Conservation (phyloP, 2,329 filamentous ascomycete genomes). For the Pyricularia pennisetigena region DNA sequence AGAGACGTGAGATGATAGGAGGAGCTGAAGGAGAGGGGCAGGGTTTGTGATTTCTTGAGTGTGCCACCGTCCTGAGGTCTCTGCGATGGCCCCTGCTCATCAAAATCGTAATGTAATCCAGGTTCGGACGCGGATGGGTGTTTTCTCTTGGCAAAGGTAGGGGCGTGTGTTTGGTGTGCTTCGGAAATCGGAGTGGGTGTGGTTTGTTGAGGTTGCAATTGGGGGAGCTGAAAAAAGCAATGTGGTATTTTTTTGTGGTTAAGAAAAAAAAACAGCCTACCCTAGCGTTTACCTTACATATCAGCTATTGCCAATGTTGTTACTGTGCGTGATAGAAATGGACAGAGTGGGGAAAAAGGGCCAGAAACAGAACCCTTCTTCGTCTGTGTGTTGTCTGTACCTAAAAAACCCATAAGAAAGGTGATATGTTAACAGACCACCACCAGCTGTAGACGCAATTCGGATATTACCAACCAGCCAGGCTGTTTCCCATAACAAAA, state of each 20-base stretch:
- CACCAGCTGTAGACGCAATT: too few species aligned
- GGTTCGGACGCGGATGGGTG: neutral
- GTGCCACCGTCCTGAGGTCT: neutral
- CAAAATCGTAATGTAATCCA: neutral
- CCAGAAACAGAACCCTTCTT: neutral
- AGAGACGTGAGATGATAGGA: slow-evolving; percentile 4
- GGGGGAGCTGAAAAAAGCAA: neutral
- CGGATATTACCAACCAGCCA: neutral
- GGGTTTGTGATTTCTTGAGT: neutral
- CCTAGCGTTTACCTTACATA: neutral
- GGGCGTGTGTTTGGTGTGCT: neutral
- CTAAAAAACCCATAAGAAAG: neutral
- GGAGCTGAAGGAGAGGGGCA: slow-evolving; percentile 2
- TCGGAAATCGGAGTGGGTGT: neutral
- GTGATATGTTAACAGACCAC: neutral
- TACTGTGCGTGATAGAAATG: neutral
- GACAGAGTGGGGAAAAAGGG: neutral
- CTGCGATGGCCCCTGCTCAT: neutral
- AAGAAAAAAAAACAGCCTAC: too few species aligned
- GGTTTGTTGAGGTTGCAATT: neutral
- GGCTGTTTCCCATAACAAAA: neutral
- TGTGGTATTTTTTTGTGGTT: too few species aligned
- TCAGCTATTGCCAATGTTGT: neutral
- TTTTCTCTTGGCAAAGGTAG: neutral
- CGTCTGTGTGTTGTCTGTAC: neutral